A percentile compares a stretch with the other conserved stretches of the same genome.
These are phyloP conservation scores for Zalerion maritima DNA, from an alignment of 495 filamentous ascomycete species.

Conservation along the genomic window DNA sequence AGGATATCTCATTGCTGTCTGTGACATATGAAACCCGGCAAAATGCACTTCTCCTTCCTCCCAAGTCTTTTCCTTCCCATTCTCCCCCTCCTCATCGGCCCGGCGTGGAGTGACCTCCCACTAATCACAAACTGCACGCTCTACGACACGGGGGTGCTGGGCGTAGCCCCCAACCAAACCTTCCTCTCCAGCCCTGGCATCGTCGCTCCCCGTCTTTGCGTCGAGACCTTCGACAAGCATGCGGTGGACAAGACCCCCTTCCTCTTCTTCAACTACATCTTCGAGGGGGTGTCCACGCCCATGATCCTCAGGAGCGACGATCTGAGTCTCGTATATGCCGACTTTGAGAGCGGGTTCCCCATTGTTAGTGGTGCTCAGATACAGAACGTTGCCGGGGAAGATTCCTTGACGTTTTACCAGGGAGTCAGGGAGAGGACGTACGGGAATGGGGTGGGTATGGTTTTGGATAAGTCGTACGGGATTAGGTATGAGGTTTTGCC, in stretches of 20 bases:
- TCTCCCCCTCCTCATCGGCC: no score
- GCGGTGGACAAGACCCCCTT: constrained; percentile 4
- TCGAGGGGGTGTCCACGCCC: no score
- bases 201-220: constrained; percentile 4
- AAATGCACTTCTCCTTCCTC: no score
- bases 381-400: neutral
- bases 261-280: constrained; percentile 7
- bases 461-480: constrained; percentile 11
- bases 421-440: constrained; percentile 2
- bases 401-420: constrained; percentile 12
- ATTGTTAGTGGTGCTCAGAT: constrained; percentile 2
- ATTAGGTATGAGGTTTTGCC: constrained; percentile 8
- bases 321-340: constrained; percentile 9
- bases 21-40: no score
- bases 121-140: no score
- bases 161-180: constrained; percentile 9
- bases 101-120: no score
- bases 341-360: constrained; percentile 3
- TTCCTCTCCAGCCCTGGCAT: constrained; percentile 6
- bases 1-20: no score
- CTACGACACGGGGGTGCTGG: no score
- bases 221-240: constrained; percentile 6
- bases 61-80: no score
- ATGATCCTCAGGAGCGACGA: constrained; percentile 9
- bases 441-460: constrained; percentile 7